These are phyloP conservation scores for Wickerhamomyces sp. DNA, from an alignment of 1,139 yeast genomes.

Conservation along the genomic window DNA sequence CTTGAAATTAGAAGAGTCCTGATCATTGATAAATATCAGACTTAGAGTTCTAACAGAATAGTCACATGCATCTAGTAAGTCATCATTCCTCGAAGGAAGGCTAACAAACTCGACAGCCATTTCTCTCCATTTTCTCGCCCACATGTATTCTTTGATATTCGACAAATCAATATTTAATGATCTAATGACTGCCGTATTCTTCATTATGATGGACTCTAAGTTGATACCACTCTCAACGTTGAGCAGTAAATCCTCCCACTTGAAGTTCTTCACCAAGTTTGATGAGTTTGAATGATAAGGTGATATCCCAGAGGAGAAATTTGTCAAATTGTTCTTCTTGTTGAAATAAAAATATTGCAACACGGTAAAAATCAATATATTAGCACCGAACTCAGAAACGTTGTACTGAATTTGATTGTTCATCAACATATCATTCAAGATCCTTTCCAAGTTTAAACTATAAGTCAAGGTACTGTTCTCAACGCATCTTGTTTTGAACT, in stretches of 20 bases:
- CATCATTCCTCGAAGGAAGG: conserved; percentile 18
- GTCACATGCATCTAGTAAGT: conserved; percentile 23
- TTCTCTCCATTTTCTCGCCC: conserved; percentile 19
- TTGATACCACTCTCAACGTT: conserved; percentile 9
- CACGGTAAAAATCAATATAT: conserved; percentile 33
- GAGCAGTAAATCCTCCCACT: conserved; percentile 25
- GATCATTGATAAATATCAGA: conserved; percentile 21
- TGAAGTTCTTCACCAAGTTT: conserved; percentile 27
- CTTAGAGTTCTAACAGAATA: conserved; percentile 21
- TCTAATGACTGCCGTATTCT: conserved; percentile 21
- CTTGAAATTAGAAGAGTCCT: conserved; percentile 19
- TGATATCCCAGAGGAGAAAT: conserved; percentile 21
- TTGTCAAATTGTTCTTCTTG: conserved; percentile 14
- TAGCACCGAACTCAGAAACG: conserved; percentile 33
- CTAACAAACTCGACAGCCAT: conserved; percentile 16
- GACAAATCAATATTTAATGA: conserved; percentile 22
- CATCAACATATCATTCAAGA: conserved; percentile 19
- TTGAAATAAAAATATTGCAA: conserved; percentile 27
- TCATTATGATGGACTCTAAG: conserved; percentile 19
- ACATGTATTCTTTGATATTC: conserved; percentile 18
- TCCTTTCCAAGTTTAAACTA: conserved; percentile 17
- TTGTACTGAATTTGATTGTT: conserved; percentile 22
- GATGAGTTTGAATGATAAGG: conserved; percentile 22
- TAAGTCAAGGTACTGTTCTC: conserved; percentile 20
- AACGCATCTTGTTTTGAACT: conserved; percentile 23